Evolutionary conservation across 345 rosid genomes (phyloP).

Genomic region (Salix purpurea): DNA sequence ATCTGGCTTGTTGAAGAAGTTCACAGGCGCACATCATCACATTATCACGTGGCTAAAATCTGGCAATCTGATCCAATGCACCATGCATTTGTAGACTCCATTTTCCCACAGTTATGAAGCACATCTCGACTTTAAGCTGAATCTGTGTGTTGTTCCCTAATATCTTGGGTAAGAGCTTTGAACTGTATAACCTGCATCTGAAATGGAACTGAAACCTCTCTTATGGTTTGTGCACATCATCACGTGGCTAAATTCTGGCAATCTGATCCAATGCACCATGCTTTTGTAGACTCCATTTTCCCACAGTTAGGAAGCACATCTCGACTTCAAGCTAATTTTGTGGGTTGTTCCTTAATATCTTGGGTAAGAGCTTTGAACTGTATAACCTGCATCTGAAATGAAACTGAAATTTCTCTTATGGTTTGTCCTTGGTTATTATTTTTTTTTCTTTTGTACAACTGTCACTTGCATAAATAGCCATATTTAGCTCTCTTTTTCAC

Average conservation of each 20-base stretch:
- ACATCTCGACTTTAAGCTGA: background rate
- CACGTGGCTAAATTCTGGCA: conserved; percentile 63
- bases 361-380: background rate
- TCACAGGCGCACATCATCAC: conserved; percentile 63
- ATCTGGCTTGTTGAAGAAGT: conserved; percentile 82
- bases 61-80: conserved; percentile 64
- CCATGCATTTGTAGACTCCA: conserved; percentile 52
- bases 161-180: background rate
- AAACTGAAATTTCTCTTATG: background rate
- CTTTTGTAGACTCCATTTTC: conserved; percentile 51
- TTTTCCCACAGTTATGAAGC: conserved; percentile 36
- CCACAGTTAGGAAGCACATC: conserved; percentile 25
- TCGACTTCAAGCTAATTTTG: background rate
- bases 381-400: background rate
- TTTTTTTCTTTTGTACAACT: background rate
- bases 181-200: background rate
- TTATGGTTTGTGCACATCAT: conserved; percentile 29
- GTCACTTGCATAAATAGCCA: background rate
- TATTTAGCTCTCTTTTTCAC: background rate
- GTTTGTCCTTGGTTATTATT: background rate
- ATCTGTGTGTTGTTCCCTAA: background rate
- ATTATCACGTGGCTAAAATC: conserved; percentile 53
- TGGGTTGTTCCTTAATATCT: background rate
- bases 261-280: conserved; percentile 52
- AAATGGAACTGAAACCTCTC: background rate